Percentiles rank a stretch among this genome's conserved stretches.
phyloP scores from a whole-genome alignment of 345 rosid species.

The Euphorbia tirucalli region DNA sequence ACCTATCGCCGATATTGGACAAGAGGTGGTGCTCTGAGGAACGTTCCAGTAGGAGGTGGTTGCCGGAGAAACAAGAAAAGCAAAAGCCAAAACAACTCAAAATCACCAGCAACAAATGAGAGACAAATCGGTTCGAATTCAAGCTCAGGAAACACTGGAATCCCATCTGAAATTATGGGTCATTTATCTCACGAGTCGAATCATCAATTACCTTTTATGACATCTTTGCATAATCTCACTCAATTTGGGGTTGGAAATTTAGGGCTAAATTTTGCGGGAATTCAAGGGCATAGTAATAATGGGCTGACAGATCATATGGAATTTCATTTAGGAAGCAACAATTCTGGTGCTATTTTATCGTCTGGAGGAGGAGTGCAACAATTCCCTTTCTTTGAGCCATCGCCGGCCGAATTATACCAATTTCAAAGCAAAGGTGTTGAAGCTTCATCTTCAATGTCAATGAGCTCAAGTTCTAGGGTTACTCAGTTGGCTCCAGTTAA shows the following conservation, averaged over 20 bases:
- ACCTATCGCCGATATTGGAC: constrained; percentile 88
- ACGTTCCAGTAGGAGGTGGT: constrained; percentile 80
- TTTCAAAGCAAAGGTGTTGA: constrained; percentile 44
- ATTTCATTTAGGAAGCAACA: constrained; percentile 35
- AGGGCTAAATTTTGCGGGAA: constrained; percentile 53
- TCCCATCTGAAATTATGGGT: constrained; percentile 38
- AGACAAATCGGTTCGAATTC: constrained; percentile 32
- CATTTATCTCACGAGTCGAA: constrained; percentile 33
- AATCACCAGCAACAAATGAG: constrained; percentile 27
- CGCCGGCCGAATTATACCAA: constrained; percentile 28
- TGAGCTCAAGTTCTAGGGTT: constrained; percentile 51
- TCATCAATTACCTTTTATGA: constrained; percentile 48
- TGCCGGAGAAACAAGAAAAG: constrained; percentile 67
- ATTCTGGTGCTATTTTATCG: constrained; percentile 21
- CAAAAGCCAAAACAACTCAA: constrained; percentile 40
- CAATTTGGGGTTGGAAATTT: constrained; percentile 45
- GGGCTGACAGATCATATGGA: constrained; percentile 38
- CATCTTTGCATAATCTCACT: constrained; percentile 43
- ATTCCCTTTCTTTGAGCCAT: constrained; percentile 50
- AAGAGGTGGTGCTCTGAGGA: constrained; percentile 65
- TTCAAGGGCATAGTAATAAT: constrained; percentile 21
- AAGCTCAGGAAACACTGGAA: no score
- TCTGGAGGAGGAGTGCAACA: constrained; percentile 45
- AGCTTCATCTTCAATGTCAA: constrained; percentile 36
- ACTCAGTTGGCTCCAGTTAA: constrained; percentile 52